Conservation (phyloP, 768 basidiomycete genomes). For the Pleurotus giganteus region DNA sequence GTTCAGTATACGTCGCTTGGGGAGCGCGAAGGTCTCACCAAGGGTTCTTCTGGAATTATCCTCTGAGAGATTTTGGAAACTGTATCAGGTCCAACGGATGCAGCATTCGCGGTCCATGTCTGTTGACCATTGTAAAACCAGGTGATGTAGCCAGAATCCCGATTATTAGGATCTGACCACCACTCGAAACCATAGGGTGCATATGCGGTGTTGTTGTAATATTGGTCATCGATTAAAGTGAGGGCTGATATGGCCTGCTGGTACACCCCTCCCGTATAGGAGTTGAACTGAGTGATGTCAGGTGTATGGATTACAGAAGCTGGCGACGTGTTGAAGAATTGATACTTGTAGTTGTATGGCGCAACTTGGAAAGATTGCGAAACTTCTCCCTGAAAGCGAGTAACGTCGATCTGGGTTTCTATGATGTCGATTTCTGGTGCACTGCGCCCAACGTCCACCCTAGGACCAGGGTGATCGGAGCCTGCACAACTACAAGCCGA, state of each 20-base stretch:
- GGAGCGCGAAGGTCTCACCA: constrained; percentile 53
- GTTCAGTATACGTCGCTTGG: constrained; percentile 2
- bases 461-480: constrained; percentile 88
- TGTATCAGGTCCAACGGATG: constrained; percentile 66
- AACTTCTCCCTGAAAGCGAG: constrained; percentile 53
- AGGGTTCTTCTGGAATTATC: constrained; percentile 87
- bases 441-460: constrained; percentile 60
- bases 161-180: constrained; percentile 68
- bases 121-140: constrained; percentile 71
- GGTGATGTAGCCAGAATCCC: constrained; percentile 74
- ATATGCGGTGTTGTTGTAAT: constrained; percentile 57
- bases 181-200: constrained; percentile 76
- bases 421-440: constrained; percentile 94
- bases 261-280: constrained; percentile 65
- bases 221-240: constrained; percentile 47
- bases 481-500: constrained; percentile 88
- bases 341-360: constrained; percentile 72
- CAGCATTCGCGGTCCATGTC: constrained; percentile 72
- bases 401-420: constrained; percentile 73
- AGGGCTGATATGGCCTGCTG: constrained; percentile 78
- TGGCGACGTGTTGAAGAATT: constrained; percentile 52
- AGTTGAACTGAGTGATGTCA: constrained; percentile 53
- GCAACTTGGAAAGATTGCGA: constrained; percentile 83
- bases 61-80: constrained; percentile 57
- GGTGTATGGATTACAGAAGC: constrained; percentile 53